A percentile compares a stretch with the other conserved stretches of the same genome.
phyloP scores from a whole-genome alignment of 2,329 filamentous ascomycete genomes.

The Monosporascus sp. region DNA sequence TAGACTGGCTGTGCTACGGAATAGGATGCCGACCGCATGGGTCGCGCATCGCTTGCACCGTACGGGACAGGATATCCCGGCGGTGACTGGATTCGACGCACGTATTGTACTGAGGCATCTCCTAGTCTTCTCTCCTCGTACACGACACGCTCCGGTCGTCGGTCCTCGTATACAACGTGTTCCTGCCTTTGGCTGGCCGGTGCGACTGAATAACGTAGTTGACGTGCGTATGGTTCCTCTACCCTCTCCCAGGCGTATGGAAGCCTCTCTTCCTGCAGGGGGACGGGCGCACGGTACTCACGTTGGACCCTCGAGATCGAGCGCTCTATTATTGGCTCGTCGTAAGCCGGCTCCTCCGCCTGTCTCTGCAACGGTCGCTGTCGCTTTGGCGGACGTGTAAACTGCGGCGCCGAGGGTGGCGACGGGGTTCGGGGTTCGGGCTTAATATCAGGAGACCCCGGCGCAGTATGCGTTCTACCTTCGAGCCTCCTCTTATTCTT shows the following conservation, averaged over 20 bases:
- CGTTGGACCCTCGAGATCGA: slow-evolving; percentile 31
- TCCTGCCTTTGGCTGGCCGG: slow-evolving; percentile 21
- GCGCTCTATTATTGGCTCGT: slow-evolving; percentile 41
- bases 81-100: slow-evolving; percentile 34
- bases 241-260: slow-evolving; percentile 29
- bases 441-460: slow-evolving; percentile 54
- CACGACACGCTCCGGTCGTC: slow-evolving; percentile 22
- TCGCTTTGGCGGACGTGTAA: slow-evolving; percentile 52
- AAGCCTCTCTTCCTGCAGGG: slow-evolving; percentile 16
- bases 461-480: slow-evolving; percentile 40
- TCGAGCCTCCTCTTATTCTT: slow-evolving; percentile 48
- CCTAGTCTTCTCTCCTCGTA: slow-evolving; percentile 27
- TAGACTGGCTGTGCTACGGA: slow-evolving; percentile 36
- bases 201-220: slow-evolving; percentile 24
- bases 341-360: slow-evolving; percentile 35
- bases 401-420: slow-evolving; percentile 48
- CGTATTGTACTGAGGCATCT: slow-evolving; percentile 27
- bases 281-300: slow-evolving; percentile 22
- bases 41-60: slow-evolving; percentile 31
- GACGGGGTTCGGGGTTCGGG: slow-evolving; percentile 61
- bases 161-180: slow-evolving; percentile 24
- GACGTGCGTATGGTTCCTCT: slow-evolving; percentile 23
- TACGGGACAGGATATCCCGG: slow-evolving; percentile 32
- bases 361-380: slow-evolving; percentile 43
- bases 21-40: slow-evolving; percentile 37